phyloP scores from a whole-genome alignment of 345 rosid species.

The Linum tenue region DNA sequence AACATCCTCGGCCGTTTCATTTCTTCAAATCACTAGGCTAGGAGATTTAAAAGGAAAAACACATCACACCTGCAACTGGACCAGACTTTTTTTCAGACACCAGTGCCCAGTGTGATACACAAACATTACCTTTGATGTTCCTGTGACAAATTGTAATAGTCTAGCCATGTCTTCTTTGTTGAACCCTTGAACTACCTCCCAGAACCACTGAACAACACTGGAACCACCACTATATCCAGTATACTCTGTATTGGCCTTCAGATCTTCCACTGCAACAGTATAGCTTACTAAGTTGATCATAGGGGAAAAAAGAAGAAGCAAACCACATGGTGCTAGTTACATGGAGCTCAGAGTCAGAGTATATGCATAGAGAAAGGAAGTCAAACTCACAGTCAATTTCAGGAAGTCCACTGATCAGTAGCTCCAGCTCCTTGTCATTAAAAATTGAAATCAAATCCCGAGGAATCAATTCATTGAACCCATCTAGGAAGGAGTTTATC shows the following conservation, averaged over 20 bases:
- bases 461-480: slow-evolving; percentile 72
- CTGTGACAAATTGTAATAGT: slow-evolving; percentile 85
- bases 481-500: slow-evolving; percentile 77
- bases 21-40: too few species aligned
- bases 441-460: slow-evolving; percentile 78
- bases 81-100: too few species aligned
- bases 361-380: slow-evolving; percentile 4
- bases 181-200: slow-evolving; percentile 55
- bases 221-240: slow-evolving; percentile 79
- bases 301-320: slow-evolving; percentile 4
- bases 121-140: slow-evolving; percentile 78
- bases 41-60: not conserved
- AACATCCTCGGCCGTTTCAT: not conserved
- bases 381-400: slow-evolving; percentile 86
- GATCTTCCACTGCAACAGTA: slow-evolving; percentile 63
- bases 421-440: slow-evolving; percentile 98
- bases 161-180: slow-evolving; percentile 97
- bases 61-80: too few species aligned
- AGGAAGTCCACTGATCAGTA: slow-evolving; percentile 92
- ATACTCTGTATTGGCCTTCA: slow-evolving; percentile 76
- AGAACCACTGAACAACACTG: slow-evolving; percentile 24
- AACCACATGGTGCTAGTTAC: slow-evolving; percentile 1
- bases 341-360: not conserved
- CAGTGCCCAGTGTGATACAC: too few species aligned
- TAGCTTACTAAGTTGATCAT: not conserved